These are phyloP conservation scores for Entophlyctis luteolus DNA, from an alignment of 192 early-diverging fungal genomes.

Conservation along the genomic window DNA sequence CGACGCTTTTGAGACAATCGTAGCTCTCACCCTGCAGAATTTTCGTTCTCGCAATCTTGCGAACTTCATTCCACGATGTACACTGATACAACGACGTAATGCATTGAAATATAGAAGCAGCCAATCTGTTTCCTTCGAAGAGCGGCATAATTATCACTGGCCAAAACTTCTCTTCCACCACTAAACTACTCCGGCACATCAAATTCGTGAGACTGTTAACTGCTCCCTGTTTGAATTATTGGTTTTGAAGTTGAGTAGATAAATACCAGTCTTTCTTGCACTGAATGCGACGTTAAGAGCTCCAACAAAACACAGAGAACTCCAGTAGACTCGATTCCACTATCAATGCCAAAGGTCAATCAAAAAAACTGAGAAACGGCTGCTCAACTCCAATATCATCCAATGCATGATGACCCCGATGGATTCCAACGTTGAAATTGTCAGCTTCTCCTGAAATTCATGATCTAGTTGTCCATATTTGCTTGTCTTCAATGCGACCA, in stretches of 20 bases:
- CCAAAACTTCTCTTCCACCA: slow-evolving; percentile 15
- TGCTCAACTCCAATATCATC: slow-evolving; percentile 19
- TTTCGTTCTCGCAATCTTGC: background rate
- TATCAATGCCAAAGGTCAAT: background rate
- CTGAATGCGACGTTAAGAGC: slow-evolving; percentile 28
- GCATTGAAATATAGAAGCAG: background rate
- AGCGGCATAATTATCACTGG: background rate
- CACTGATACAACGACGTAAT: background rate
- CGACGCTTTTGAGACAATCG: slow-evolving; percentile 32
- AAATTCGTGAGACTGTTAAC: slow-evolving; percentile 49
- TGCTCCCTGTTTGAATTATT: slow-evolving; percentile 35
- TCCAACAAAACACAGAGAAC: slow-evolving; percentile 18
- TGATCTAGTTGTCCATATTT: background rate
- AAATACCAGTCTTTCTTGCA: slow-evolving; percentile 14
- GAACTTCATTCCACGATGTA: background rate
- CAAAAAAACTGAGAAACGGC: background rate
- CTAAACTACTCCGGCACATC: slow-evolving; percentile 15
- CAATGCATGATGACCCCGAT: slow-evolving; percentile 36
- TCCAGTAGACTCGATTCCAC: slow-evolving; percentile 29
- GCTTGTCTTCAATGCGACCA: slow-evolving; percentile 8
- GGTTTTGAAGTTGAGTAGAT: background rate
- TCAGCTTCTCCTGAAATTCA: slow-evolving; percentile 12
- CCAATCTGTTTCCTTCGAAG: background rate
- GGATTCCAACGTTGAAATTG: slow-evolving; percentile 30
- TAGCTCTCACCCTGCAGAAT: slow-evolving; percentile 25